Evolutionary conservation across 139 green algal species (phyloP), one percentile per base, ranked within the genome.

Genomic region (Haematococcus sp.): DNA sequence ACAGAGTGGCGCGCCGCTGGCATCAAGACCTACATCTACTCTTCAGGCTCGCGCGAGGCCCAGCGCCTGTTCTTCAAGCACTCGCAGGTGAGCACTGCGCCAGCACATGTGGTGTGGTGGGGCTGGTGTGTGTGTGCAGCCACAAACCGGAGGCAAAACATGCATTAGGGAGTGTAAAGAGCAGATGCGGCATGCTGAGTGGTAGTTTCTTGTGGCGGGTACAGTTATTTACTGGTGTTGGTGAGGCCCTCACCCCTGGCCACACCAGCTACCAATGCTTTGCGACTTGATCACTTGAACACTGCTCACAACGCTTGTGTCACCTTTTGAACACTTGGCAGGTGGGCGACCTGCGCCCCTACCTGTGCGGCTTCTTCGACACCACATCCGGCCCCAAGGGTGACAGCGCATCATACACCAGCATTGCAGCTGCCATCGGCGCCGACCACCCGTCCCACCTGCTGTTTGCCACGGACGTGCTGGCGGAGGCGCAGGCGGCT

Each of bases 21-120:
- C 63, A 76, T 96, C 70, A 96, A 97, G 74, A 90, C 79, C 0
- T 98, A 98, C 89, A 97, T 98, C 83, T 98, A 97, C 85, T 94
- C 86, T 54, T 94, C 83, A 51, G 94, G 94, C 54, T 91, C 82
- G 40, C 72, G 92, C 1, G 74, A 86, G 59, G 89, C 88, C 34
- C 89, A 93, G 84, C 66, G 81, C 16, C 56, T 88, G 44, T 83
- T 92, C 35, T 92, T 93, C 40, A 84, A 69, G 0, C 64, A 88
- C 81, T 73, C 70, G 15, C 51, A 78, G 65, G 60, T 84, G 0
- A n/a, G 40, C 40, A 49, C 40, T 11, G 40, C 40, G n/a, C n/a
- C n/a, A n/a, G n/a, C n/a, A n/a, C n/a, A n/a, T n/a, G n/a, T n/a
- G n/a, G n/a, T 75, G 22, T 66, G 30, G 0, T 54, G 27, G 1